Conservation (phyloP, 139 green algal species). For the Asterochloris erici region DNA sequence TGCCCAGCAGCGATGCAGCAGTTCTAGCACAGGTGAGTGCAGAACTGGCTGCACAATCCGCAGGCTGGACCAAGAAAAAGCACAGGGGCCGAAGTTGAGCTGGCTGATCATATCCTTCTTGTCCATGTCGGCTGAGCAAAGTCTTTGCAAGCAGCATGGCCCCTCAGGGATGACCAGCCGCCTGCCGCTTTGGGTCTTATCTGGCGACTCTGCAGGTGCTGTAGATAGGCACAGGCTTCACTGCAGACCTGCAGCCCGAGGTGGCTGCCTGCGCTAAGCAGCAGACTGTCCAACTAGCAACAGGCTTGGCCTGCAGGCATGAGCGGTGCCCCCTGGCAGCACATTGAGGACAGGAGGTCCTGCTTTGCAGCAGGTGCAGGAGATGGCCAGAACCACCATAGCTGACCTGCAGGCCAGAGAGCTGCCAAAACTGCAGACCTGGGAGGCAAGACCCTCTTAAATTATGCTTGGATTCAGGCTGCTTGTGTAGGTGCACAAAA, state of each 20-base stretch:
- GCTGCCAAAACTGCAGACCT: background rate
- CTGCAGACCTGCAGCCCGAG: no score
- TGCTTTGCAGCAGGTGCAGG: background rate
- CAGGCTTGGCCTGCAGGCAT: background rate
- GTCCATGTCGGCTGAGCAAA: no score
- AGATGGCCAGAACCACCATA: background rate
- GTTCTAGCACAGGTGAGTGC: slow-evolving; percentile 2
- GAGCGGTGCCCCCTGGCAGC: no score
- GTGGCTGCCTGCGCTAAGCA: no score
- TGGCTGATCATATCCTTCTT: no score
- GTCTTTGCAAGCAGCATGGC: no score
- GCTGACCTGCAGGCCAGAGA: background rate
- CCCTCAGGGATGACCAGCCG: no score
- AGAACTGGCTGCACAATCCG: background rate
- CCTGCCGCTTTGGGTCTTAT: no score
- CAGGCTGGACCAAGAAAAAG: background rate
- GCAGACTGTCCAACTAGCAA: no score
- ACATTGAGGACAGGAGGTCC: background rate
- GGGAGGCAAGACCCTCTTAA: background rate
- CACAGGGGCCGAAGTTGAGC: no score
- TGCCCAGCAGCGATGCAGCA: slow-evolving; percentile 3
- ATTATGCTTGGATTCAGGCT: background rate
- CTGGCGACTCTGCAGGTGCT: no score
- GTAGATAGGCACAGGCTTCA: no score
- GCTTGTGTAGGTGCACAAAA: slow-evolving; percentile 31